Conservation (phyloP, 176 grass and related monocot species). For the Oryza glaberrima region DNA sequence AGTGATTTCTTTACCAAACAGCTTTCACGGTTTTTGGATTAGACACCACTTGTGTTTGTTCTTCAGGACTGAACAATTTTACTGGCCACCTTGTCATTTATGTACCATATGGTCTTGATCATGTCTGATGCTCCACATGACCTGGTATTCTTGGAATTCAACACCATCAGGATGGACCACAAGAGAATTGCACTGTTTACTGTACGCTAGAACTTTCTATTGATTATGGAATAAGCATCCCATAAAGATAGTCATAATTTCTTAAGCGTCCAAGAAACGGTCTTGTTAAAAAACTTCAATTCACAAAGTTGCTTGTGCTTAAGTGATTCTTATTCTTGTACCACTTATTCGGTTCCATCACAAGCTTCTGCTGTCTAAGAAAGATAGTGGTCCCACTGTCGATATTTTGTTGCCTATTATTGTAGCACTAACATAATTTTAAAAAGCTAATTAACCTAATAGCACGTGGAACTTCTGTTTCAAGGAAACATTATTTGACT, state of each 20-base stretch:
- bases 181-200: background rate
- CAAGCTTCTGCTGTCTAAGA: slow-evolving; percentile 15
- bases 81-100: background rate
- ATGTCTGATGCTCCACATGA: background rate
- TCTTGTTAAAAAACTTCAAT: slow-evolving; percentile 14
- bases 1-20: background rate
- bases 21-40: background rate
- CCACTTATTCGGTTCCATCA: slow-evolving; percentile 42
- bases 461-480: background rate
- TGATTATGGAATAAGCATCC: slow-evolving; percentile 3
- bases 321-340: slow-evolving; percentile 44
- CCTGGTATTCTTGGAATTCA: slow-evolving; percentile 2
- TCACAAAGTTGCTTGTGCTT: slow-evolving; percentile 22
- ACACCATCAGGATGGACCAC: background rate
- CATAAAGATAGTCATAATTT: slow-evolving; percentile 10
- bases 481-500: background rate
- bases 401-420: slow-evolving; percentile 25
- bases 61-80: background rate
- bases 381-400: background rate
- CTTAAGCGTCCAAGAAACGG: slow-evolving; percentile 21
- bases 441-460: background rate
- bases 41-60: background rate
- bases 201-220: slow-evolving; percentile 2
- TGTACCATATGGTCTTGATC: background rate
- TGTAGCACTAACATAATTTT: background rate